Base-by-base conservation (phyloP, 2,329 filamentous ascomycete genomes). In the Neonectria neomacrospora region DNA sequence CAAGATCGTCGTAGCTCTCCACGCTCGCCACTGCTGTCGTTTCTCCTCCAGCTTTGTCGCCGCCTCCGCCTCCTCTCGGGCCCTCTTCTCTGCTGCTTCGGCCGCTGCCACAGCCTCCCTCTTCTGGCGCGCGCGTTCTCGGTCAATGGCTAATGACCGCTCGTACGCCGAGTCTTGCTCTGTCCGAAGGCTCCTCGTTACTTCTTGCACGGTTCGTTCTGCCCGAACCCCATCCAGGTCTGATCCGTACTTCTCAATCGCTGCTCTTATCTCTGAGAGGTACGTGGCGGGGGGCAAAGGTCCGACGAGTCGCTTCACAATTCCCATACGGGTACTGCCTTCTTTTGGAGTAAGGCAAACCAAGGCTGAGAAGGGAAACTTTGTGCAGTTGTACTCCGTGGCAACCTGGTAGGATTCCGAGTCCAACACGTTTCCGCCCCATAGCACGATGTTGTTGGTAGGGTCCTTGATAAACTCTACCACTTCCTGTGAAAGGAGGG, bases 131-230 rank as follows among this genome's bases (percentile, higher is more conserved):
- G 92, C 91, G 20, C 95, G 90, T 77, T 97, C 94, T 41, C 94
- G 86, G 78, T 99, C 96, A 64, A 90, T 88, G 10, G 94, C 95
- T 30, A 99, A 82, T 0, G 93, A 97, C 65, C 94, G 88, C 79
- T 99, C 94, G 77, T 99, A 99, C 1, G 96, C 96, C 10, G 88
- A 91, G 76, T 98, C 94, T 76, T 99, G 96, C 77, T 97, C 89
- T 64, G 91, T 87, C n/a, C 94, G 88, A 34, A 99, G 82, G 71
- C 82, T 92, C 48, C 95, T 86, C n/a, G 91, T 87, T 2, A 93
- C 89, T 75, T 96, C 89, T 69, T 97, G 92, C 44, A 94, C 93
- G 16, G 88, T 87, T 56, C 94, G 86, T 71, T 93, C 89, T 2
- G 90, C 87, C n/a, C 94, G 87, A 20, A 92, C 90, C 30, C 88